Evolutionary conservation across 495 filamentous ascomycete species (phyloP).

Genomic region (Clavariopsis aquatica): DNA sequence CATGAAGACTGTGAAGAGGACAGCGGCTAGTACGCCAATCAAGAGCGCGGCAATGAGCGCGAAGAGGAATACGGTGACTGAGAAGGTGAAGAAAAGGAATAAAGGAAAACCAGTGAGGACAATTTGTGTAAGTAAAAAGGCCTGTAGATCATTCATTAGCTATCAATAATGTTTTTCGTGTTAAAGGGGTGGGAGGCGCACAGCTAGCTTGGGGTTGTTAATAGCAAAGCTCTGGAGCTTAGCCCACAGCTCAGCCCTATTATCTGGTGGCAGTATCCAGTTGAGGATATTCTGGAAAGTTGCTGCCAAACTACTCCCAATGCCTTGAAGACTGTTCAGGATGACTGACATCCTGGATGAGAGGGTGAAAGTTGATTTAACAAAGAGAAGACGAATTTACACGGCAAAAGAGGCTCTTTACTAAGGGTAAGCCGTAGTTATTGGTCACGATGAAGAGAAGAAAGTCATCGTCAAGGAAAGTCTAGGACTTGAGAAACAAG

Average conservation of each 20-base stretch:
- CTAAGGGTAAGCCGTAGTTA: background rate
- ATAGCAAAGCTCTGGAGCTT: conserved; percentile 43
- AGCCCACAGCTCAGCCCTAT: conserved; percentile 39
- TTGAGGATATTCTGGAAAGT: conserved; percentile 37
- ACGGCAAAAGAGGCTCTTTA: background rate
- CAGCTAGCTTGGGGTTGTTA: conserved; percentile 47
- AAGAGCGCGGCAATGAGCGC: conserved; percentile 56
- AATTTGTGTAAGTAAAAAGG: conserved; percentile 60
- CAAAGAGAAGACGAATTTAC: background rate
- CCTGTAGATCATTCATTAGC: conserved; percentile 28
- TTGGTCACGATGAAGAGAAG: background rate
- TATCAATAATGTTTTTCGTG: background rate
- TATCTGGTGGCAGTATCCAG: conserved; percentile 44
- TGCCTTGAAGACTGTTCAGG: conserved; percentile 32
- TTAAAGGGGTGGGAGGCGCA: conserved; percentile 25
- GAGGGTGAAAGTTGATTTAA: conserved; percentile 3
- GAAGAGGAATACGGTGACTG: conserved; percentile 56
- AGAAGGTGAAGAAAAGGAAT: conserved; percentile 62
- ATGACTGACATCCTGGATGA: conserved; percentile 32
- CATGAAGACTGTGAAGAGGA: conserved; percentile 63
- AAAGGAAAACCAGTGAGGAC: conserved; percentile 60
- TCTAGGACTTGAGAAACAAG: background rate
- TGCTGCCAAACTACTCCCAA: conserved; percentile 20
- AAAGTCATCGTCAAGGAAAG: background rate
- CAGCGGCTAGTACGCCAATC: conserved; percentile 49